Base-by-base conservation (phyloP, 2,329 filamentous ascomycete species). In the Penicillium sp. region DNA sequence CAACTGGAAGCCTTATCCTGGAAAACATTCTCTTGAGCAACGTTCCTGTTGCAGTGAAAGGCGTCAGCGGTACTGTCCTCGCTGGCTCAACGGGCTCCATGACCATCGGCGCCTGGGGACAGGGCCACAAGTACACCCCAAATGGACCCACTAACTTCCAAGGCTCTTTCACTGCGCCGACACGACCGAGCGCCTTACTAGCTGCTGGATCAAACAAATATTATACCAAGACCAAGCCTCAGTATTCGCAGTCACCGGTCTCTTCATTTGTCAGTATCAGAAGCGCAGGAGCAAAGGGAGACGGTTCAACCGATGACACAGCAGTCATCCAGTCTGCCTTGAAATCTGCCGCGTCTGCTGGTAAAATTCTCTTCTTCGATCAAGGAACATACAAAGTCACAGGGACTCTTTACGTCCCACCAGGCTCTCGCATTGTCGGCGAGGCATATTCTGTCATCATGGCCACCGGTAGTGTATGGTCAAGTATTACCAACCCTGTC, bases 221-320 rank as follows among this genome's bases (percentile, higher is more conserved):
- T 55, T 84, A 71, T 27, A 67, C 66, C 35, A 71, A 71, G 42
- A 77, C 80, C 2, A 85, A 84, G 68, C 82, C 82, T 14, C 80
- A 83, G 57, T 84, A 83, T 58, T 73, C 76, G 29, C 65, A 65
- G 3, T 63, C 70, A 1, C 58, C 71, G 4, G 63, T 69, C 2
- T 65, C 70, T 11, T 65, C 66, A 0, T 79, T 83, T 58, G 46
- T 75, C 36, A 79, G 76, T 51, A 75, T 79, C 27, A 72, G 78
- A 49, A 68, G 61, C 48, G 63, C 64, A 56, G 73, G 77, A 47
- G 75, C 74, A 5, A 75, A 63, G 42, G 84, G 83, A 44, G 78
- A 86, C 64, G 84, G 82, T 11, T 67, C 69, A 2, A 79, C 80
- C 1, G 84, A 87, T 65, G 83, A 86, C 62, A 87, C 85, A 2